Conservation (phyloP, 73 alveolate genomes). For the Paramecium primaurelia region DNA sequence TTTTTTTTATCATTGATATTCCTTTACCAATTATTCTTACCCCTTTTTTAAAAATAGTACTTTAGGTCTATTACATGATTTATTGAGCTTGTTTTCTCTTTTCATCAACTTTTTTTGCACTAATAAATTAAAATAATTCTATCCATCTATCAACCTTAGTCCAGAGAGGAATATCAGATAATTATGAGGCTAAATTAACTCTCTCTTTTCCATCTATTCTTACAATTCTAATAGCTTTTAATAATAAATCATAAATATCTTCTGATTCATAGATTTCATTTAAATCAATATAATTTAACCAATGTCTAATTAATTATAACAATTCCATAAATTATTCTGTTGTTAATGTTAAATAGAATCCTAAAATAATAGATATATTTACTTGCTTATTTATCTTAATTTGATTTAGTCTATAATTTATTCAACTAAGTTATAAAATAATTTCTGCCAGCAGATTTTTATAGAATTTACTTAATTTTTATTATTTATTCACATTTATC, state of each 20-base stretch:
- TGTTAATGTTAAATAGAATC: background rate
- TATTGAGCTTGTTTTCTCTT: slow-evolving; percentile 35
- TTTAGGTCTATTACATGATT: background rate
- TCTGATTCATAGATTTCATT: slow-evolving; percentile 16
- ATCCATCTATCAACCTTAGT: slow-evolving; percentile 39
- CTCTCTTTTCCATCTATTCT: background rate
- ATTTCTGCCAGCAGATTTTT: slow-evolving; percentile 8
- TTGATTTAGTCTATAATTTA: background rate
- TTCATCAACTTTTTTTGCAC: slow-evolving; percentile 52
- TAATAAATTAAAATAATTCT: slow-evolving; percentile 34
- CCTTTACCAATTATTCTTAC: slow-evolving; percentile 35
- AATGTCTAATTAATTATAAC: background rate
- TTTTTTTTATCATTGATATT: background rate
- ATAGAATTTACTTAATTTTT: background rate
- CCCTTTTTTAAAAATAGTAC: slow-evolving; percentile 41
- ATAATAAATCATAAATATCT: slow-evolving; percentile 15
- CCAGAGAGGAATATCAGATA: background rate
- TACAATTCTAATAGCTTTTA: slow-evolving; percentile 1
- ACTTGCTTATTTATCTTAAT: slow-evolving; percentile 1
- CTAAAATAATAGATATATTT: background rate
- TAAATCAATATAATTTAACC: slow-evolving; percentile 27
- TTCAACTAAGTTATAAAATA: background rate
- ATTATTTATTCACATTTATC: background rate
- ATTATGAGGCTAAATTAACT: background rate
- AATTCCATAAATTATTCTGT: background rate